Conservation (phyloP, 129 eudicot species). For the Flaveria bidentis region DNA sequence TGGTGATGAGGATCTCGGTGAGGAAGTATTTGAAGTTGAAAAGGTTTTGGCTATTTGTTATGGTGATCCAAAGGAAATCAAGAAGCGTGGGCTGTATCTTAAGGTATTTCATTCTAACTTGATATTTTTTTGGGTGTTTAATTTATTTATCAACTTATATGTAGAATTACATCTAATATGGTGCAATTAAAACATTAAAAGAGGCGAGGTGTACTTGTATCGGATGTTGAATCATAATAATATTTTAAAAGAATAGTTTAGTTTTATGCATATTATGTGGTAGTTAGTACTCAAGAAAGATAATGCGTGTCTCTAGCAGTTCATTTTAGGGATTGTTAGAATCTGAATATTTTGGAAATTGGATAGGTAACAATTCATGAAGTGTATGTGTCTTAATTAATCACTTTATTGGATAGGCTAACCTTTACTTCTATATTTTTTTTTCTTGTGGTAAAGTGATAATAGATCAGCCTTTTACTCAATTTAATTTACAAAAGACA, state of each 20-base stretch:
- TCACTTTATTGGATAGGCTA: background rate
- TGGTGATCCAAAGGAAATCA: constrained; percentile 60
- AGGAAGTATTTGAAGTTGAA: constrained; percentile 71
- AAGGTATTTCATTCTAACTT: constrained; percentile 50
- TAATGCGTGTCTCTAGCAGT: background rate
- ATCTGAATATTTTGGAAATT: too few relatives aligned
- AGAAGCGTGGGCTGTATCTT: constrained; percentile 48
- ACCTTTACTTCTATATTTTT: too few relatives aligned
- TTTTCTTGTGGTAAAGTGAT: background rate
- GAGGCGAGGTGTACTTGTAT: too few relatives aligned
- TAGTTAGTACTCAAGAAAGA: too few relatives aligned
- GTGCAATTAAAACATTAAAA: too few relatives aligned
- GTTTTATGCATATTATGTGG: background rate
- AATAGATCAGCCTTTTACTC: too few relatives aligned
- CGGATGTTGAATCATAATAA: background rate
- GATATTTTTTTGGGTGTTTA: background rate
- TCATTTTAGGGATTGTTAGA: too few relatives aligned
- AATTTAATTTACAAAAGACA: background rate
- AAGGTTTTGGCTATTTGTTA: constrained; percentile 55
- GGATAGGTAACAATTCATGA: background rate
- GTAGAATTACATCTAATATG: too few relatives aligned
- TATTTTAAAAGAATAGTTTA: too few relatives aligned
- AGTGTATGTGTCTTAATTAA: background rate
- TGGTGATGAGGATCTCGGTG: constrained; percentile 37
- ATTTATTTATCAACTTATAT: too few relatives aligned